These are phyloP conservation scores for Erythrophleum fordii DNA, from an alignment of 306 rosid species.

Conservation along the genomic window DNA sequence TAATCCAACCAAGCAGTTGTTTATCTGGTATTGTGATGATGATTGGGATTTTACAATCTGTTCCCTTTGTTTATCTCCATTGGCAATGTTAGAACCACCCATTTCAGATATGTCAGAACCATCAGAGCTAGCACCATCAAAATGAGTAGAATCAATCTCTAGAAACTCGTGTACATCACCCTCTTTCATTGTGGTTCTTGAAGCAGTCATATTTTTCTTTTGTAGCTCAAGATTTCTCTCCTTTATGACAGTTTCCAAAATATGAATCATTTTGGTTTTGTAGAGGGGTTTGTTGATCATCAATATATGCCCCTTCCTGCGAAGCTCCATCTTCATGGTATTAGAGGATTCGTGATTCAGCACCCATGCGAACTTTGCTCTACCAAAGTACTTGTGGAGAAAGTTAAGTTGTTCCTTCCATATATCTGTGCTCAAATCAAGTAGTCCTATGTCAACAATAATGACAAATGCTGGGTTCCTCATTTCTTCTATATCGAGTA, in stretches of 20 bases:
- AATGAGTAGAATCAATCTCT: constrained; percentile 86
- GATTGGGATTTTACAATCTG: constrained; percentile 32
- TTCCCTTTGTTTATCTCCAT: constrained; percentile 53
- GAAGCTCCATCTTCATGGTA: constrained; percentile 82
- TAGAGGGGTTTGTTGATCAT: constrained; percentile 88
- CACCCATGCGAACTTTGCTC: constrained; percentile 91
- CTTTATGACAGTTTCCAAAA: constrained; percentile 76
- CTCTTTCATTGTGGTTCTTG: constrained; percentile 55
- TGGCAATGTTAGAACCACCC: constrained; percentile 44
- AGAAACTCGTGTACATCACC: constrained; percentile 75
- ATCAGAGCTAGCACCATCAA: constrained; percentile 78
- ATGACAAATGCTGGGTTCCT: constrained; percentile 67
- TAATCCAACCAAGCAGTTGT: constrained; percentile 60
- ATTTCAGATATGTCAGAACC: constrained; percentile 73
- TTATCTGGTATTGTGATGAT: constrained; percentile 49
- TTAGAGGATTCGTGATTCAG: constrained; percentile 89
- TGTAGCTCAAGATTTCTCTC: constrained; percentile 70
- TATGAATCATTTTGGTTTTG: constrained; percentile 83
- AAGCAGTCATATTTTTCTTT: constrained; percentile 49
- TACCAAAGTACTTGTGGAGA: constrained; percentile 75
- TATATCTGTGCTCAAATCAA: constrained; percentile 95
- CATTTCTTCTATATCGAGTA: constrained; percentile 64
- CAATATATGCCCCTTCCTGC: constrained; percentile 71
- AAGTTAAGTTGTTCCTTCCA: constrained; percentile 96
- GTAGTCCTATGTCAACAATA: constrained; percentile 83